These are phyloP conservation scores for Alternaria atra DNA, from an alignment of 2,329 filamentous ascomycete genomes.

Conservation along the genomic window DNA sequence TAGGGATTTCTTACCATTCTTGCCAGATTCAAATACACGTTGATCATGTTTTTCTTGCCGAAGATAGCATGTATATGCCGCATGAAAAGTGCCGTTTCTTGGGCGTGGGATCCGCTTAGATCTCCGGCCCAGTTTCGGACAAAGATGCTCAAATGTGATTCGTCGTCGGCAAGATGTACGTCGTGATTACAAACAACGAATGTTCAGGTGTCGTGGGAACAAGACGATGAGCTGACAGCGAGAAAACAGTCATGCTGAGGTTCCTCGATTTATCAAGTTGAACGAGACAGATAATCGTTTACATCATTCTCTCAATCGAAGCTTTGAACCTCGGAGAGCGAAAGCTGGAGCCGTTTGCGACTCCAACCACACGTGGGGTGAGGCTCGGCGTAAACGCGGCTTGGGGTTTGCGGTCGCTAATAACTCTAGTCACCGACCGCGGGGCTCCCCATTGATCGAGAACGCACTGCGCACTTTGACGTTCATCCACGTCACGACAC, in stretches of 20 bases:
- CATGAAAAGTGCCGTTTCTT: background rate
- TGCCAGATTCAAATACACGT: background rate
- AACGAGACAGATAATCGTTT: background rate
- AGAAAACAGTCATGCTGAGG: background rate
- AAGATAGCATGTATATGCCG: slow-evolving; percentile 2
- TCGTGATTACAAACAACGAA: slow-evolving; percentile 4
- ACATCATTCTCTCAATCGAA: background rate
- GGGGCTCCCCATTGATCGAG: slow-evolving; percentile 23
- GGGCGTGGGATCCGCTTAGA: background rate
- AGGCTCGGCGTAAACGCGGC: slow-evolving; percentile 14
- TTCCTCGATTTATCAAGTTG: background rate
- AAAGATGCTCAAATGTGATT: background rate
- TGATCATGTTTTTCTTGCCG: background rate
- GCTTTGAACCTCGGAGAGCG: background rate
- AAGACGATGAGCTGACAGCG: background rate
- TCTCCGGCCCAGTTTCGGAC: slow-evolving; percentile 1
- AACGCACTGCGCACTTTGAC: slow-evolving; percentile 15
- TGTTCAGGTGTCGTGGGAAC: background rate
- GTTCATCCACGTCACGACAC: slow-evolving; percentile 28
- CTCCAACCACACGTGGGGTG: slow-evolving; percentile 13
- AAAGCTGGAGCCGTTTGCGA: background rate
- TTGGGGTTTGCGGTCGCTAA: slow-evolving; percentile 20
- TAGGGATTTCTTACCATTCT: background rate
- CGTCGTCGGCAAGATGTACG: background rate
- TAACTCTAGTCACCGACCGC: slow-evolving; percentile 24